Percentiles rank a stretch among this genome's conserved stretches.
phyloP scores from a whole-genome alignment of 192 early-diverging fungal species.

The Gryganskiella cystojenkinii region DNA sequence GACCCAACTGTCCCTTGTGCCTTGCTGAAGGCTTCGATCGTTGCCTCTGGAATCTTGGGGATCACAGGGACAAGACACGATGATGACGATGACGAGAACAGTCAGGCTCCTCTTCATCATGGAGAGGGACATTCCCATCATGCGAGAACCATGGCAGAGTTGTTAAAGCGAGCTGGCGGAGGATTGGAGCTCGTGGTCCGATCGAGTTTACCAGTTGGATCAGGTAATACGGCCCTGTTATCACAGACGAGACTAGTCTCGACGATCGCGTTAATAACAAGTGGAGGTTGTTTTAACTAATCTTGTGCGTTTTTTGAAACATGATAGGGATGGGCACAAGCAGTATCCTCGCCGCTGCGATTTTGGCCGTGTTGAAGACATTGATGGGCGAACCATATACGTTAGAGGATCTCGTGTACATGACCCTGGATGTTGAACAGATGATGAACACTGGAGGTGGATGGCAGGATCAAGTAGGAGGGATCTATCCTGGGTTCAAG shows the following conservation, averaged over 20 bases:
- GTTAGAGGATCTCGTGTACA: constrained; percentile 21
- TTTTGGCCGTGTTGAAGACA: constrained; percentile 31
- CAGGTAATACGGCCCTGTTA: constrained; percentile 5
- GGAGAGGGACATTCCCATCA: too few relatives aligned
- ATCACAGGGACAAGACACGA: constrained; percentile 25
- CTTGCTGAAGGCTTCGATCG: constrained; percentile 47
- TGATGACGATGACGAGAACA: not conserved
- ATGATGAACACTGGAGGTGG: constrained; percentile 53
- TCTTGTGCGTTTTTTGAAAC: not conserved
- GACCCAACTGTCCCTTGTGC: constrained; percentile 38
- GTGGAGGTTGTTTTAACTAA: not conserved
- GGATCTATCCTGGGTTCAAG: constrained; percentile 38
- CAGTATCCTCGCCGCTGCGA: constrained; percentile 35
- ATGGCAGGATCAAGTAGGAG: constrained; percentile 51
- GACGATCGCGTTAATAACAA: too few relatives aligned
- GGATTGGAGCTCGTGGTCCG: constrained; percentile 35
- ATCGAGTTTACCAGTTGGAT: constrained; percentile 37
- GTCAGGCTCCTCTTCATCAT: not conserved
- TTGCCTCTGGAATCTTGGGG: constrained; percentile 35
- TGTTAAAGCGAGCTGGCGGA: constrained; percentile 28
- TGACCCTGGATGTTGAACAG: constrained; percentile 49
- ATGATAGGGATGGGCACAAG: constrained; percentile 31
- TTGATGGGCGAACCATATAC: constrained; percentile 32
- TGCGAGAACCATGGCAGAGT: constrained; percentile 24
- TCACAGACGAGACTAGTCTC: too few relatives aligned